These are phyloP conservation scores for Collybia nuda DNA, from an alignment of 768 basidiomycete genomes.

Conservation along the genomic window DNA sequence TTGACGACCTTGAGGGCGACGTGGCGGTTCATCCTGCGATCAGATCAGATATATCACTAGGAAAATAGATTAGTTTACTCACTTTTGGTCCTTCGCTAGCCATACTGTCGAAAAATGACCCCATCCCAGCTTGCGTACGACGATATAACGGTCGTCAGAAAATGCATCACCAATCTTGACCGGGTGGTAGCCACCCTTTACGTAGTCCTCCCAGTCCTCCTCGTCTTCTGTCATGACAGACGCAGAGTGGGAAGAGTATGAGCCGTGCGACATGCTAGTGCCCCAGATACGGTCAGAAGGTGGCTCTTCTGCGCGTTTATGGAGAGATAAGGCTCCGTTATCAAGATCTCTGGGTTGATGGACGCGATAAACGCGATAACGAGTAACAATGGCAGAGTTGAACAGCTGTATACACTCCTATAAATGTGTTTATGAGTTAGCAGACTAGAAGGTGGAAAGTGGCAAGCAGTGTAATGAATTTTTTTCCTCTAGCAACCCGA, in stretches of 20 bases:
- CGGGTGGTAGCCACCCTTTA: conserved; percentile 85
- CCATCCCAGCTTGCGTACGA: conserved; percentile 95
- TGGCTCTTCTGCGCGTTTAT: too few species aligned
- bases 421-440: too few species aligned
- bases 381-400: too few species aligned
- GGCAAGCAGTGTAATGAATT: too few species aligned
- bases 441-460: too few species aligned
- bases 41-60: conserved; percentile 6
- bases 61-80: conserved; percentile 23
- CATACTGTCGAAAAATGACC: conserved; percentile 95
- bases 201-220: conserved; percentile 89
- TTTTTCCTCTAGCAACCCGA: too few species aligned
- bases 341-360: too few species aligned
- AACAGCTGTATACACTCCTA: too few species aligned
- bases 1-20: conserved; percentile 99
- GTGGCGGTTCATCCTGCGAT: conserved; percentile 83
- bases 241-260: conserved; percentile 68
- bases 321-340: too few species aligned
- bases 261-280: conserved; percentile 63
- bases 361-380: too few species aligned
- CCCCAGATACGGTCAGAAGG: too few species aligned
- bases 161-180: conserved; percentile 93
- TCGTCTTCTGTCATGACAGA: conserved; percentile 90
- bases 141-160: conserved; percentile 81
- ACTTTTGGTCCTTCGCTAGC: conserved; percentile 85